A percentile compares a stretch with the other conserved stretches of the same genome.
Conservation (phyloP, 805 yeast species). For the Hagleromyces aurorensis region DNA sequence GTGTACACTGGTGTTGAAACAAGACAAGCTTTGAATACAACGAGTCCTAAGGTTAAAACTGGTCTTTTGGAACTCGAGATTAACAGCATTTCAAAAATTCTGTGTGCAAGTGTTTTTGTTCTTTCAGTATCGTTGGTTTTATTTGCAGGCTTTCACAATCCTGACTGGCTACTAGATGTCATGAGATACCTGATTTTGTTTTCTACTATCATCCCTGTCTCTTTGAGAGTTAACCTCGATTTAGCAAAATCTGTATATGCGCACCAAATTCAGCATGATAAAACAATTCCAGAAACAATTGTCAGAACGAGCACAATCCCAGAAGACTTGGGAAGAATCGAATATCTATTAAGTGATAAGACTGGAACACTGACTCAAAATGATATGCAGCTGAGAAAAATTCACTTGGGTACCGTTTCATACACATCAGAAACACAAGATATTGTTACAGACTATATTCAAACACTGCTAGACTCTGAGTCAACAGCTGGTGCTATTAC, state of each 20-base stretch:
- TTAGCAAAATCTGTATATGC: slow-evolving; percentile 95
- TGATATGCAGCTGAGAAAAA: slow-evolving; percentile 92
- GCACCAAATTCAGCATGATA: slow-evolving; percentile 85
- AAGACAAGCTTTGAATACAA: slow-evolving; percentile 90
- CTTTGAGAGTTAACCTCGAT: slow-evolving; percentile 88
- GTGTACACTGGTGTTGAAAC: slow-evolving; percentile 90
- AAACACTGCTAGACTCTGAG: slow-evolving; percentile 19
- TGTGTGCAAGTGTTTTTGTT: slow-evolving; percentile 79
- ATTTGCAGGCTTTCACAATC: slow-evolving; percentile 60
- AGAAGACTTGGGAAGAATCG: slow-evolving; percentile 94
- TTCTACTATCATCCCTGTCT: slow-evolving; percentile 93
- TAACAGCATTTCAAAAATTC: slow-evolving; percentile 75
- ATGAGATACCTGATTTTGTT: slow-evolving; percentile 86
- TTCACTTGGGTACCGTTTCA: slow-evolving; percentile 88
- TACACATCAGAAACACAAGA: slow-evolving; percentile 91
- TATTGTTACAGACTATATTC: slow-evolving; percentile 65
- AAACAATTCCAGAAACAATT: slow-evolving; percentile 71
- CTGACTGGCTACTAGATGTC: slow-evolving; percentile 82
- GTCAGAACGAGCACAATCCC: slow-evolving; percentile 98
- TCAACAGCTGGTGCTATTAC: slow-evolving; percentile 9
- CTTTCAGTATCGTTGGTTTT: slow-evolving; percentile 72
- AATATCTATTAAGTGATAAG: slow-evolving; percentile 84
- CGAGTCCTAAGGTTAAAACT: slow-evolving; percentile 76
- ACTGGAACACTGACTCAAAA: slow-evolving; percentile 97
- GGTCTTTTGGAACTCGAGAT: slow-evolving; percentile 89